Conservation (phyloP, 345 rosid species). For the Kernera saxatilis region DNA sequence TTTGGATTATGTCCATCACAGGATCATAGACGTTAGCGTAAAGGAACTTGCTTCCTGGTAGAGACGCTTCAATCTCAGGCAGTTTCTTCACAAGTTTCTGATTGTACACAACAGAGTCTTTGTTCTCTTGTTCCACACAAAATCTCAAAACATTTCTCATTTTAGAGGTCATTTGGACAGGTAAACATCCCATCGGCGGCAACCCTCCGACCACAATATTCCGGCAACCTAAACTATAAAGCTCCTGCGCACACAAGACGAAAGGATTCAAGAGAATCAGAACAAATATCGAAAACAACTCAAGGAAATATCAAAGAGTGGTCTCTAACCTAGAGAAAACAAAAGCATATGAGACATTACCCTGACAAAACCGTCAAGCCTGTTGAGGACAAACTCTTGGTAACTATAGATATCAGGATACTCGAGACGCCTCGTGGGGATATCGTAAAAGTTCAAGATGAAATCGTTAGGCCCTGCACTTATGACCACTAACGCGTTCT, state of each 20-base stretch:
- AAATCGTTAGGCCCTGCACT: constrained; percentile 60
- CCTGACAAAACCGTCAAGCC: constrained; percentile 25
- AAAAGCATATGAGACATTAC: constrained; percentile 21
- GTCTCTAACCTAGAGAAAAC: too few relatives aligned
- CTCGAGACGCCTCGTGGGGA: constrained; percentile 30
- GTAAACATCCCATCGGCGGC: constrained; percentile 60
- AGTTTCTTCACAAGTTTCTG: constrained; percentile 35
- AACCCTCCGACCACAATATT: constrained; percentile 40
- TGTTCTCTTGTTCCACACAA: constrained; percentile 46
- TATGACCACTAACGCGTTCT: constrained; percentile 35
- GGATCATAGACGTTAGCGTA: too few relatives aligned
- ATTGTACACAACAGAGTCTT: constrained; percentile 41
- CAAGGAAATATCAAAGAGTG: not conserved
- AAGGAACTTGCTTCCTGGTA: too few relatives aligned
- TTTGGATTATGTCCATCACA: constrained; percentile 35
- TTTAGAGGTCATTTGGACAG: constrained; percentile 37
- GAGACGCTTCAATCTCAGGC: constrained; percentile 16
- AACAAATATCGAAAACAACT: not conserved
- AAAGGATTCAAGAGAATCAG: not conserved
- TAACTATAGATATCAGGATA: constrained; percentile 27
- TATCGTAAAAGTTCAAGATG: constrained; percentile 34
- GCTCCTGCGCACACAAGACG: constrained; percentile 26
- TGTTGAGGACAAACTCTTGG: constrained; percentile 41
- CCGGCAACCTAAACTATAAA: constrained; percentile 41
- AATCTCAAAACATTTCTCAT: not conserved